These are phyloP conservation scores for Penicillium longicatenatum DNA, from an alignment of 495 filamentous ascomycete species.

Conservation along the genomic window DNA sequence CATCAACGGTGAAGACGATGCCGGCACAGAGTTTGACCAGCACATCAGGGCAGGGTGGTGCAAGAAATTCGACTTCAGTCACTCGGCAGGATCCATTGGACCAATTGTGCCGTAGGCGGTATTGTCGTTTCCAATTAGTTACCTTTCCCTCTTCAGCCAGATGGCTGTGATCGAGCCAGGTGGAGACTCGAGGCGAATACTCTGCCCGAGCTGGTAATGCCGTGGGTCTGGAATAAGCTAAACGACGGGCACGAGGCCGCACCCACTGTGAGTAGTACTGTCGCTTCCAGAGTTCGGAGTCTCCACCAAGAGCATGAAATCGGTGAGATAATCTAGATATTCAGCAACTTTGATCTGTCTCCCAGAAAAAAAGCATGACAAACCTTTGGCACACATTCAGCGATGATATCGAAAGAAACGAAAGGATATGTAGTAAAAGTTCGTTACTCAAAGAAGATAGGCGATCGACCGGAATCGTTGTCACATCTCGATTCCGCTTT, in stretches of 20 bases:
- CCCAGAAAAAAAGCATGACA: constrained; percentile 1
- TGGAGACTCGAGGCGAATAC: constrained; percentile 71
- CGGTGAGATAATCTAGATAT: constrained; percentile 67
- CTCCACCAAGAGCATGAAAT: constrained; percentile 72
- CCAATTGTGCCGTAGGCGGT: constrained; percentile 92
- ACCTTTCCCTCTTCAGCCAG: constrained; percentile 51
- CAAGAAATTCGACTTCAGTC: constrained; percentile 70
- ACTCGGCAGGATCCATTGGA: constrained; percentile 77
- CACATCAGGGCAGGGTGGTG: constrained; percentile 55
- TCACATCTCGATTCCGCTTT: constrained; percentile 42
- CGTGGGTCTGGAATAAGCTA: constrained; percentile 65
- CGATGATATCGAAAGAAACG: constrained; percentile 67
- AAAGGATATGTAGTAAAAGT: constrained; percentile 81
- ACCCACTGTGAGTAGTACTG: constrained; percentile 91
- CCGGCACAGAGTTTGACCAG: constrained; percentile 74
- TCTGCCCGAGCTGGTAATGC: constrained; percentile 45
- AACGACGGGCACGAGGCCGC: constrained; percentile 73
- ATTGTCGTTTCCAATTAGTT: constrained; percentile 88
- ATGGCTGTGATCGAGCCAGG: constrained; percentile 79
- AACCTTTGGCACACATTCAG: constrained; percentile 71
- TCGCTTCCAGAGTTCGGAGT: constrained; percentile 89
- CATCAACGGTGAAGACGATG: constrained; percentile 77
- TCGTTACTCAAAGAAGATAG: constrained; percentile 80
- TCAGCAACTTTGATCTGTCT: constrained; percentile 3
- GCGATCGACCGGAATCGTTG: constrained; percentile 33